Base-by-base conservation (phyloP, 139 green algal species). In the Coccomyxa sp. region DNA sequence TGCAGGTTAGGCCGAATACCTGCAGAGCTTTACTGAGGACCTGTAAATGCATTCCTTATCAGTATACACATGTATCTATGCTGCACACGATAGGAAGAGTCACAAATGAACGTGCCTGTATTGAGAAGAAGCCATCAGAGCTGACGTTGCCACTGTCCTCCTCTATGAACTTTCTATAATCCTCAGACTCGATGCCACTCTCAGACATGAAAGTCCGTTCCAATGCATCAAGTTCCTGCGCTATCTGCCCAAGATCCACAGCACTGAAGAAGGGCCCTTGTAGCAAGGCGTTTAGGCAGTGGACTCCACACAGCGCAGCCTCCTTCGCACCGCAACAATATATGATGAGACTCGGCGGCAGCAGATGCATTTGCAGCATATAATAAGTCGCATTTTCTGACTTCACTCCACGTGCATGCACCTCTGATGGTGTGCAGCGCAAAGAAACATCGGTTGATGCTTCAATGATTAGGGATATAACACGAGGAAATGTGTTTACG, bases 241-340 rank as follows among this genome's bases (percentile, higher is more conserved):
- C 95, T 31, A 98, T 96, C 82, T 93, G 83, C 31, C 86, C 75
- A 30, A 89, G 67, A 21, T 71, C 63, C 4, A 71, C 63, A 71
- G 63, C 18, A 21, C 63, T 88, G 78, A 98, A 97, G 75, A 88
- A 91, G 4, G 92, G 91, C 0, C 91, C 95, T 76, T 97, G 94
- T 51, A 96, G 86, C 0, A 98, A 85, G 18, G 90, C 92, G 87
- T 98, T 97, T 14, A 97, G 45, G 79, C 85, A 91, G 84, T 97
- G 95, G 0, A 98, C 92, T 3, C 92, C 95, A 78, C 95, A 98
- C 0, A 98, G 87, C 1, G 91, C 87, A 21, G 87, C 88, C 31
- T 87, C 84, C 87, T 94, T 86, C 32, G 79, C 38, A 31, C 30
- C 17, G 16, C 28, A 75, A 51, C 38, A 51, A 11, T 51, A 11